Base-by-base conservation (phyloP, 768 basidiomycete species). In the Lactifluus echinatus region DNA sequence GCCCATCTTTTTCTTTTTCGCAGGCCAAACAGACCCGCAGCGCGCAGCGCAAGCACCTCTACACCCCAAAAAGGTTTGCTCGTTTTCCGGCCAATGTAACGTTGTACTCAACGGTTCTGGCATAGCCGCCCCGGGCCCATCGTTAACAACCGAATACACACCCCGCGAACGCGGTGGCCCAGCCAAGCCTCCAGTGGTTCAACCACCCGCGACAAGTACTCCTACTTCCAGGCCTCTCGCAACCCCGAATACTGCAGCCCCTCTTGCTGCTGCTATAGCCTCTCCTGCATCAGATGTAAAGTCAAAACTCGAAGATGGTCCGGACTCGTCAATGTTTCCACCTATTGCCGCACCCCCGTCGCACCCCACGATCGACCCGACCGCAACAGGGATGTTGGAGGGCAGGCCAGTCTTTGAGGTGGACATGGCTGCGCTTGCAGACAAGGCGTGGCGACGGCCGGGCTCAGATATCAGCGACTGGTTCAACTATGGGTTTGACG, bases 401-500 rank as follows among this genome's bases (percentile, higher is more conserved):
- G 83, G 90, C 10, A 84, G 80, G 50, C 85, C 83, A 28, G 88
- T 96, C 43, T 81, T 91, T 34, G 93, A 96, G 54, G 78, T 93
- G 26, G 94, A 96, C 67, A 65, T 95, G 48, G 77, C 69, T 44
- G 80, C 82, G 26, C 76, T 87, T 75, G 72, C 78, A 8, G 88
- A 91, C 60, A 95, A 95, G 66, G 85, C 85, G 4, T 99, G 96
- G 96, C 76, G 96, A 60, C 73, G 84, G 57, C 88, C 93, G 8
- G 96, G 96, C 33, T 85, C 89, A 4, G 93, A 96, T 74, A 77
- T 96, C 59, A 87, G 89, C 63, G 94, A 97, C 73, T 99, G 93
- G 88, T 99, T 99, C 73, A 98, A 99, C 71, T 98, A 96, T 64
- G 96, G 96, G 0, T 98, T 98, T 66, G 96, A 99, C 70, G 96